Evolutionary conservation across 2,329 filamentous ascomycete genomes (phyloP).

Genomic region (Macroventuria anomochaeta): DNA sequence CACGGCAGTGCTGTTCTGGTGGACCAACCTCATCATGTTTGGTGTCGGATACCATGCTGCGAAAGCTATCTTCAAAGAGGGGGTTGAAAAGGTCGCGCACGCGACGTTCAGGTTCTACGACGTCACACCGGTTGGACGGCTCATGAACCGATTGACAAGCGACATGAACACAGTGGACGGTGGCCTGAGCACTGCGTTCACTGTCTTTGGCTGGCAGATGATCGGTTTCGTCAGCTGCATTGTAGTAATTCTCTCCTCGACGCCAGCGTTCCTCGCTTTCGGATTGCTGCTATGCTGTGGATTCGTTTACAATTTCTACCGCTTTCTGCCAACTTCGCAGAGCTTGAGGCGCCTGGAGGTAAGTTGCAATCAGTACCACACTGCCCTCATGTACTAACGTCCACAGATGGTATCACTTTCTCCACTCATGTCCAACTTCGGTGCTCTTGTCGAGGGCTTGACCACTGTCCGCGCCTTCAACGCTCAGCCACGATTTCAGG

Average conservation of each 20-base stretch:
- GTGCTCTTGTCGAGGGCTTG: conserved; percentile 82
- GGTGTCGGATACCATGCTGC: conserved; percentile 82
- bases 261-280: conserved; percentile 77
- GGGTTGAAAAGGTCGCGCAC: conserved; percentile 75
- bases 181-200: conserved; percentile 77
- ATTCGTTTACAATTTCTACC: conserved; percentile 76
- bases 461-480: conserved; percentile 86
- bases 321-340: conserved; percentile 83
- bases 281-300: conserved; percentile 69
- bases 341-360: conserved; percentile 78
- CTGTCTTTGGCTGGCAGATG: conserved; percentile 70
- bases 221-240: conserved; percentile 77
- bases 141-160: conserved; percentile 91
- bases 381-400: conserved; percentile 12
- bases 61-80: conserved; percentile 74
- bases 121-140: conserved; percentile 81
- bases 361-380: conserved; percentile 6
- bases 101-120: conserved; percentile 92
- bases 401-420: conserved; percentile 78
- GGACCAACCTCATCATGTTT: conserved; percentile 72
- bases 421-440: conserved; percentile 91
- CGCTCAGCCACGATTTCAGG: conserved; percentile 79
- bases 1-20: conserved; percentile 53
- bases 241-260: conserved; percentile 78
- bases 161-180: conserved; percentile 91